Percentiles rank a stretch among this genome's conserved stretches.
phyloP scores from a whole-genome alignment of 179 eudicot genomes.

The Silene vulgaris region DNA sequence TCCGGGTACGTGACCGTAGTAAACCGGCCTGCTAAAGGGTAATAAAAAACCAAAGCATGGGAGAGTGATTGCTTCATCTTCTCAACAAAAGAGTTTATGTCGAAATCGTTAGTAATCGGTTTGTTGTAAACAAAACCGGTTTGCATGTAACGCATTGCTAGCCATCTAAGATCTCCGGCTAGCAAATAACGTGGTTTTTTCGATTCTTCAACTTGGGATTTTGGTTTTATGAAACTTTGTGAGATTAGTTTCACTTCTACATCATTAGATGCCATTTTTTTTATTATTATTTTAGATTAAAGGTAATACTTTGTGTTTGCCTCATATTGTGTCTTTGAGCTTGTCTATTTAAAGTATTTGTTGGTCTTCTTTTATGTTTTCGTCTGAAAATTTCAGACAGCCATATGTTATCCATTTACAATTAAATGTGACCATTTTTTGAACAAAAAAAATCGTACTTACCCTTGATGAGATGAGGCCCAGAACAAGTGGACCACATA shows the following conservation, averaged over 20 bases:
- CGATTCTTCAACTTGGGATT: neutral
- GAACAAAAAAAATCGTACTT: no score
- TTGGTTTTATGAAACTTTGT: conserved; percentile 14
- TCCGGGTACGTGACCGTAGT: conserved; percentile 7
- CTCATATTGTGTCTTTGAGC: no score
- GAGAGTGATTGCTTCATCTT: conserved; percentile 5
- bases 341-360: no score
- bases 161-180: neutral
- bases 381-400: no score
- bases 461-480: no score
- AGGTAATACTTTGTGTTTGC: no score
- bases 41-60: neutral
- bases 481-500: no score
- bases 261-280: neutral
- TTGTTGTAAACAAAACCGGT: neutral
- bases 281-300: no score
- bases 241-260: neutral
- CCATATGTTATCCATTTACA: no score
- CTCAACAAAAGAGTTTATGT: neutral
- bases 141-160: neutral
- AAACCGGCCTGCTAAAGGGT: conserved; percentile 14
- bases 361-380: no score
- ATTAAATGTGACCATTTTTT: no score
- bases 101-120: neutral
- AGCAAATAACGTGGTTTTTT: neutral